A percentile compares a stretch with the other conserved stretches of the same genome.
Conservation (phyloP, 2,329 filamentous ascomycete species). For the Fusarium sublunatum region DNA sequence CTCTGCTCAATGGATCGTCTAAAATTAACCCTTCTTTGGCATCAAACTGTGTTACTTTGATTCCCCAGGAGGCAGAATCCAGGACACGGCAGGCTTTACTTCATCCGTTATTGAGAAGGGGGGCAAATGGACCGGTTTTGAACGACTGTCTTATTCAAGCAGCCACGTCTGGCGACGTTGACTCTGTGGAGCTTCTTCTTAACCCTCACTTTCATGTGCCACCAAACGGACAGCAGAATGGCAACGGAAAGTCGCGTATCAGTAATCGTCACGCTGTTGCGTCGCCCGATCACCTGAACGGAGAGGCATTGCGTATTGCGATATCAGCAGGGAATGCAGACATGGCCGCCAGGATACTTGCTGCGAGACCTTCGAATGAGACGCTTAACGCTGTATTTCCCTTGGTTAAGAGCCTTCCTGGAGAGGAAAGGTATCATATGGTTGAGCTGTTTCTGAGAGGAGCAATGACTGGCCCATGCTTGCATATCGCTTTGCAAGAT, state of each 20-base stretch:
- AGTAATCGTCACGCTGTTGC: slow-evolving; percentile 61
- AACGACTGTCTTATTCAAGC: slow-evolving; percentile 64
- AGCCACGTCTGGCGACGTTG: slow-evolving; percentile 59
- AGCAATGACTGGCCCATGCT: slow-evolving; percentile 58
- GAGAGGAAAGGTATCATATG: slow-evolving; percentile 59
- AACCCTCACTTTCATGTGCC: slow-evolving; percentile 58
- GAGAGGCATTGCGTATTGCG: slow-evolving; percentile 62
- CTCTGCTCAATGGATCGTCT: slow-evolving; percentile 59
- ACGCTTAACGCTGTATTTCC: slow-evolving; percentile 63
- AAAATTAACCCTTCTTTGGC: slow-evolving; percentile 58
- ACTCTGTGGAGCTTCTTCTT: slow-evolving; percentile 62
- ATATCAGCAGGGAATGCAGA: slow-evolving; percentile 58
- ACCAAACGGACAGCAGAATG: slow-evolving; percentile 28
- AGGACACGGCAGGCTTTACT: slow-evolving; percentile 61
- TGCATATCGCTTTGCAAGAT: slow-evolving; percentile 63
- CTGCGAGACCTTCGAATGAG: slow-evolving; percentile 58
- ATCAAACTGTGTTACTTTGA: slow-evolving; percentile 61
- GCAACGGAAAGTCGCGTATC: slow-evolving; percentile 45
- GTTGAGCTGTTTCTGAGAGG: slow-evolving; percentile 62
- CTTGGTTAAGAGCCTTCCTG: slow-evolving; percentile 56
- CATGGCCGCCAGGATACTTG: slow-evolving; percentile 60
- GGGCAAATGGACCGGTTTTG: slow-evolving; percentile 60
- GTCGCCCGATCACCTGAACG: slow-evolving; percentile 64
- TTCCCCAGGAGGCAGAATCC: slow-evolving; percentile 59
- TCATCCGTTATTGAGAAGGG: slow-evolving; percentile 60